Conservation (phyloP, 495 filamentous ascomycete genomes). For the Neurospora cerealis region DNA sequence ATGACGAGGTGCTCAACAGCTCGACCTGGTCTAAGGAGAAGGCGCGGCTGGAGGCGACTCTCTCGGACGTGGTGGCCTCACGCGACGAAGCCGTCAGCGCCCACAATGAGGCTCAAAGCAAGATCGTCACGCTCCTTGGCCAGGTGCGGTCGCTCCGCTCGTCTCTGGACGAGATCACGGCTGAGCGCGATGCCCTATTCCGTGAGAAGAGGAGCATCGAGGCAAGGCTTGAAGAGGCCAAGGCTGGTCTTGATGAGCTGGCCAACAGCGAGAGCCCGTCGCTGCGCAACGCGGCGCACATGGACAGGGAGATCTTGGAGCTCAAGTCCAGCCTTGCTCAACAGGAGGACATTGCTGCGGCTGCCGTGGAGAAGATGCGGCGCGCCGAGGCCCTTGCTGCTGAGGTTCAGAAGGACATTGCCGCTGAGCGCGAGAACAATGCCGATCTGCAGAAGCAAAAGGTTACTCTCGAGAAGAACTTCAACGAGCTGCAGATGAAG, state of each 20-base stretch:
- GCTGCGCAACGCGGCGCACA: slow-evolving; percentile 82
- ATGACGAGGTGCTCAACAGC: slow-evolving; percentile 95
- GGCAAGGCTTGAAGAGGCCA: slow-evolving; percentile 76
- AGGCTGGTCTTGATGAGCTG: slow-evolving; percentile 84
- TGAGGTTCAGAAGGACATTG: slow-evolving; percentile 92
- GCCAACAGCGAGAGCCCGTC: slow-evolving; percentile 79
- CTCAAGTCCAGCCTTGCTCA: slow-evolving; percentile 84
- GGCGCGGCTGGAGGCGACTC: slow-evolving; percentile 75
- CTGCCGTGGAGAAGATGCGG: slow-evolving; percentile 97
- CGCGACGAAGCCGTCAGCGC: slow-evolving; percentile 87
- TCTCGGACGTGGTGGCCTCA: slow-evolving; percentile 81
- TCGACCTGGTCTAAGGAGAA: slow-evolving; percentile 99
- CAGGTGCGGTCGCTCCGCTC: slow-evolving; percentile 81
- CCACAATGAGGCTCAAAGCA: slow-evolving; percentile 89
- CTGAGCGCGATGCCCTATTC: slow-evolving; percentile 73
- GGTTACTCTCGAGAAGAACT: slow-evolving; percentile 74
- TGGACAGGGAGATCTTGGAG: slow-evolving; percentile 82
- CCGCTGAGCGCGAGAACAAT: slow-evolving; percentile 76
- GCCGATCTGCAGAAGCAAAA: slow-evolving; percentile 87
- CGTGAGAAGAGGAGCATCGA: slow-evolving; percentile 90
- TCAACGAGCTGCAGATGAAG: slow-evolving; percentile 84
- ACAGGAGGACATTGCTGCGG: slow-evolving; percentile 85
- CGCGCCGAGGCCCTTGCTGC: slow-evolving; percentile 78
- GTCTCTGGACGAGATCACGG: slow-evolving; percentile 73
- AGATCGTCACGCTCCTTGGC: slow-evolving; percentile 81